Evolutionary conservation across 2,329 filamentous ascomycete genomes (phyloP).

Genomic region (Plenodomus biglobosus): DNA sequence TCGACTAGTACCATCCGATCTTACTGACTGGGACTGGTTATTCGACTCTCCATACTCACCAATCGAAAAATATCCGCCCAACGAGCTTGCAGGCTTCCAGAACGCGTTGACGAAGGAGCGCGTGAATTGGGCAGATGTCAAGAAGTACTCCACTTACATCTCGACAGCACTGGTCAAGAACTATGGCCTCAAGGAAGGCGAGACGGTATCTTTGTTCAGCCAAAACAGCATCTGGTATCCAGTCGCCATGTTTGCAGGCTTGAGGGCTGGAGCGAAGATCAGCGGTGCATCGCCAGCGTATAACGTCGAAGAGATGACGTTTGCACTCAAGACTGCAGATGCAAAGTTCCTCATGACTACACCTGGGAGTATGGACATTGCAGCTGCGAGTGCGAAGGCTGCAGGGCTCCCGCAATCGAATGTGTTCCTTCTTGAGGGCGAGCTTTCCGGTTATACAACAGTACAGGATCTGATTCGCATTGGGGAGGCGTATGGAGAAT

Average conservation of each 20-base stretch:
- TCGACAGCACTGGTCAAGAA: constrained; percentile 61
- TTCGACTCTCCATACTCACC: constrained; percentile 60
- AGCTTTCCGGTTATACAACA: constrained; percentile 53
- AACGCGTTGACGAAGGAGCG: constrained; percentile 62
- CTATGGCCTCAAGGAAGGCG: constrained; percentile 56
- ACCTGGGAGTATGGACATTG: constrained; percentile 57
- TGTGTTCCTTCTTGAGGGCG: constrained; percentile 60
- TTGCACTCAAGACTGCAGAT: constrained; percentile 60
- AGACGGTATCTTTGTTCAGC: constrained; percentile 63
- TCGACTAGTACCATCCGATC: constrained; percentile 53
- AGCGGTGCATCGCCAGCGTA: constrained; percentile 67
- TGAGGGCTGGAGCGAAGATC: constrained; percentile 59
- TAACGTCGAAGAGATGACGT: constrained; percentile 68
- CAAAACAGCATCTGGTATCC: constrained; percentile 70
- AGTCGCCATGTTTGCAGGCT: constrained; percentile 60
- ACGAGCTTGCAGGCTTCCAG: constrained; percentile 55
- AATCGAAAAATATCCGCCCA: constrained; percentile 43
- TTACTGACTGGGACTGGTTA: constrained; percentile 64
- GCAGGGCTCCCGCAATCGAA: constrained; percentile 56
- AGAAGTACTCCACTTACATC: constrained; percentile 58
- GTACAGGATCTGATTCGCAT: constrained; percentile 51
- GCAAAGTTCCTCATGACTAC: constrained; percentile 62
- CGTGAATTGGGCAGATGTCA: constrained; percentile 61
- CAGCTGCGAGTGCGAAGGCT: constrained; percentile 55
- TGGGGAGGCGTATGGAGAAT: constrained; percentile 47